Percentiles rank a stretch among this genome's conserved stretches.
phyloP scores from a whole-genome alignment of 1,284 basidiomycete species.

The Austroboletus rostrupii region DNA sequence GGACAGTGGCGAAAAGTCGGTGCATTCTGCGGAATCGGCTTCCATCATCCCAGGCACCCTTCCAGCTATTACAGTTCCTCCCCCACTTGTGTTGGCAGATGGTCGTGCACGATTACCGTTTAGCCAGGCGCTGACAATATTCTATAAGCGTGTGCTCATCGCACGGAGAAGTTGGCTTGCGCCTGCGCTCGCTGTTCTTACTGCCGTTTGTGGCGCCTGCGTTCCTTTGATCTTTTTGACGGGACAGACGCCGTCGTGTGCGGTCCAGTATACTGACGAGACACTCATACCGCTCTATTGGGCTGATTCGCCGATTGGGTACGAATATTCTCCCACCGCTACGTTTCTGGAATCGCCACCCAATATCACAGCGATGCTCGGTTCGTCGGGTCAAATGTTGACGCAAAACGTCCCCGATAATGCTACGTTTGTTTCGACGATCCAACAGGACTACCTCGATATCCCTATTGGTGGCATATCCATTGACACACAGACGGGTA shows the following conservation, averaged over 20 bases:
- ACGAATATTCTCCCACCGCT: constrained; percentile 19
- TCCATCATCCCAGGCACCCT: constrained; percentile 34
- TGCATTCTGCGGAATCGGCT: constrained; percentile 10
- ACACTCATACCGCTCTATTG: constrained; percentile 45
- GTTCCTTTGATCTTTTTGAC: constrained; percentile 65
- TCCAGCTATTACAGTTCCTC: constrained; percentile 31
- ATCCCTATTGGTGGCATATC: constrained; percentile 61
- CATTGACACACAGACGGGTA: constrained; percentile 42
- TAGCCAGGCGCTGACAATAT: constrained; percentile 64
- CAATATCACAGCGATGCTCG: constrained; percentile 41
- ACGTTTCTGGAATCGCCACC: constrained; percentile 45
- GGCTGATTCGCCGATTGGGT: constrained; percentile 38
- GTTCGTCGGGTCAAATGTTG: constrained; percentile 33
- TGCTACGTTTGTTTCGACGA: constrained; percentile 49
- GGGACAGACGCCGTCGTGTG: constrained; percentile 49
- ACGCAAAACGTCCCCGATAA: constrained; percentile 44
- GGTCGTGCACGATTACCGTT: constrained; percentile 51
- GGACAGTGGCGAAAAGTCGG: constrained; percentile 9
- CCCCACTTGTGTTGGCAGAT: constrained; percentile 40
- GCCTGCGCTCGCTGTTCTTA: constrained; percentile 54
- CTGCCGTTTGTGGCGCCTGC: constrained; percentile 62
- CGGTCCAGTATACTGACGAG: constrained; percentile 33
- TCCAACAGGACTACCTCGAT: constrained; percentile 46
- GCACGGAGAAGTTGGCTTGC: constrained; percentile 66
- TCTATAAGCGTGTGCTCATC: constrained; percentile 68